A percentile compares a stretch with the other conserved stretches of the same genome.
phyloP scores from a whole-genome alignment of 257 asterid genomes.

The Penstemon davidsonii region DNA sequence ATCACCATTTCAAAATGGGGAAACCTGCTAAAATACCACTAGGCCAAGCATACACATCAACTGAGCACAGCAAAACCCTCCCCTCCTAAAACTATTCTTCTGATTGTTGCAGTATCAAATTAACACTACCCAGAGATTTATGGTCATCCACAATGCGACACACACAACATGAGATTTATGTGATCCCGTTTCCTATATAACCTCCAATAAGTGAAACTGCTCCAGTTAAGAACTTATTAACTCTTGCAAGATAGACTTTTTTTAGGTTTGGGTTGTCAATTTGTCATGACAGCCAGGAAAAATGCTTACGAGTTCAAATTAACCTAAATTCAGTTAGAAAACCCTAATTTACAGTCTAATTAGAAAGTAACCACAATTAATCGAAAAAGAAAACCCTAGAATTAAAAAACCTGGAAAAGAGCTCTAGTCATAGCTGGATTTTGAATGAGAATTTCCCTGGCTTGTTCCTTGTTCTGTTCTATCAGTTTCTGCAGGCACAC shows the following conservation, averaged over 20 bases:
- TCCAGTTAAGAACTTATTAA: neutral
- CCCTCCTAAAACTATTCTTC: neutral
- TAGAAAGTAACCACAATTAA: neutral
- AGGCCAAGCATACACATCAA: neutral
- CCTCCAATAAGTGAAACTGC: constrained; percentile 1
- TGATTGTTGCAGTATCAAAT: neutral
- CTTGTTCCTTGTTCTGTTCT: constrained; percentile 91
- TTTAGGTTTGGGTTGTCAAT: neutral
- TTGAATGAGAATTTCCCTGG: constrained; percentile 88
- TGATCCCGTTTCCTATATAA: constrained; percentile 9
- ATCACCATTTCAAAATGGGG: neutral
- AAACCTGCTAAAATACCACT: neutral
- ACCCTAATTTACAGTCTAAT: constrained; percentile 16
- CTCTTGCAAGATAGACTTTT: neutral
- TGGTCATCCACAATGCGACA: neutral
- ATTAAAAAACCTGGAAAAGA: constrained; percentile 75
- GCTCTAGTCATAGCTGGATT: constrained; percentile 86
- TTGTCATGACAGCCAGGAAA: constrained; percentile 1
- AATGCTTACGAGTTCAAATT: neutral
- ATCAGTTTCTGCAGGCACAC: constrained; percentile 57
- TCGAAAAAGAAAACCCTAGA: constrained; percentile 23
- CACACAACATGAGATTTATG: neutral
- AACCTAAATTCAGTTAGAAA: constrained; percentile 10
- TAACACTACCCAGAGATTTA: neutral
- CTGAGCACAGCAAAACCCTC: neutral